These are phyloP conservation scores for Starmerella riodocensis DNA, from an alignment of 805 yeast species.

Conservation along the genomic window DNA sequence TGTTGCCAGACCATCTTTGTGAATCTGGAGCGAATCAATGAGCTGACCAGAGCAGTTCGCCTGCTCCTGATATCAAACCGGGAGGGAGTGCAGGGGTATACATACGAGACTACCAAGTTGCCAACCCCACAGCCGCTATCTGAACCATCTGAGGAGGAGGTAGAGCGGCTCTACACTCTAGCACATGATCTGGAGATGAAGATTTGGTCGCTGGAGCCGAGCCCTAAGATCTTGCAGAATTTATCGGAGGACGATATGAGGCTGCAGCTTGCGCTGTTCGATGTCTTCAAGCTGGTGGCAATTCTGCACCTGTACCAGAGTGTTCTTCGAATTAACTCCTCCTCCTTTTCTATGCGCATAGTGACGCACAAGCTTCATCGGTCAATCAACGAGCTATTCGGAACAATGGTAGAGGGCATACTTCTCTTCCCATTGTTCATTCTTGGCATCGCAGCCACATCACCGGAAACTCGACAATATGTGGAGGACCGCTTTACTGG, in stretches of 20 bases:
- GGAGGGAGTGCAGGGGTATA: background rate
- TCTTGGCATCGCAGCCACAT: slow-evolving; percentile 56
- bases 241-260: slow-evolving; percentile 39
- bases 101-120: background rate
- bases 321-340: slow-evolving; percentile 45
- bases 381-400: slow-evolving; percentile 49
- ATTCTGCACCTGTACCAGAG: slow-evolving; percentile 56
- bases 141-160: slow-evolving; percentile 8
- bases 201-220: slow-evolving; percentile 42
- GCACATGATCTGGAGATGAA: slow-evolving; percentile 33
- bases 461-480: slow-evolving; percentile 37
- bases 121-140: background rate
- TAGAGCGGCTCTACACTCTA: slow-evolving; percentile 17
- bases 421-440: slow-evolving; percentile 66
- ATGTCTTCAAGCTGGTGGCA: slow-evolving; percentile 56
- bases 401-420: slow-evolving; percentile 55
- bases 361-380: slow-evolving; percentile 41
- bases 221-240: slow-evolving; percentile 34
- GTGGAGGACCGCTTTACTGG: slow-evolving; percentile 43
- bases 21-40: slow-evolving; percentile 54
- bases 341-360: slow-evolving; percentile 50
- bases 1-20: slow-evolving; percentile 56
- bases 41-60: slow-evolving; percentile 38
- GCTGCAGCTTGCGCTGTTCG: slow-evolving; percentile 56
- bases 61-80: slow-evolving; percentile 23